Percentiles rank a stretch among this genome's conserved stretches.
Evolutionary conservation across 108 stramenopile species (phyloP).

Genomic region (Cyclostephanos invisitatus): DNA sequence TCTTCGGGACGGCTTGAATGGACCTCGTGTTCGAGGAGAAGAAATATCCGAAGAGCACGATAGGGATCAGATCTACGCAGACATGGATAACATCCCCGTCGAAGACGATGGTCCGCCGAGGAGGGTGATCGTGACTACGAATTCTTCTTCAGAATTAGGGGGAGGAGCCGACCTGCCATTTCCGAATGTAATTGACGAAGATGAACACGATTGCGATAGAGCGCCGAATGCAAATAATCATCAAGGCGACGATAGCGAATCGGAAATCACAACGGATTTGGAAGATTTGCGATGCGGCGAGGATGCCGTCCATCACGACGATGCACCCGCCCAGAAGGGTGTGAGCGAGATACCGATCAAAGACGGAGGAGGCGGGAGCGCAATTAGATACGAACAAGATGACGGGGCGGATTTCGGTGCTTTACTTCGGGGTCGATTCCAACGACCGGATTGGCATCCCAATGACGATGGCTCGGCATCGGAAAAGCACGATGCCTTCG

Average conservation of each 20-base stretch:
- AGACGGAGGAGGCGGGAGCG: not conserved
- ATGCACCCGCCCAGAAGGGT: not conserved
- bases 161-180: not conserved
- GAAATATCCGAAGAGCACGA: not conserved
- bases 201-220: not conserved
- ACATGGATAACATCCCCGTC: conserved; percentile 15
- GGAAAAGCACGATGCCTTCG: conserved; percentile 27
- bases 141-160: conserved; percentile 3
- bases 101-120: conserved; percentile 31
- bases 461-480: conserved; percentile 18
- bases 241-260: conserved; percentile 28
- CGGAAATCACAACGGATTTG: conserved; percentile 48
- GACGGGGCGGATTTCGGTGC: not conserved
- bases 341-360: not conserved
- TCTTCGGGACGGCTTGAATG: conserved; percentile 22
- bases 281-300: conserved; percentile 29
- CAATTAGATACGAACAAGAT: conserved; percentile 29
- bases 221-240: not conserved
- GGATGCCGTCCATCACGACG: conserved; percentile 7
- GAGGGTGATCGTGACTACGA: conserved; percentile 29
- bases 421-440: not conserved
- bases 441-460: conserved; percentile 3
- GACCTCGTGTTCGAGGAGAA: not conserved
- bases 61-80: conserved; percentile 3
- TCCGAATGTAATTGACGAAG: not conserved